phyloP scores from a whole-genome alignment of 2,329 filamentous ascomycete genomes.

The Tolypocladium nubicola region DNA sequence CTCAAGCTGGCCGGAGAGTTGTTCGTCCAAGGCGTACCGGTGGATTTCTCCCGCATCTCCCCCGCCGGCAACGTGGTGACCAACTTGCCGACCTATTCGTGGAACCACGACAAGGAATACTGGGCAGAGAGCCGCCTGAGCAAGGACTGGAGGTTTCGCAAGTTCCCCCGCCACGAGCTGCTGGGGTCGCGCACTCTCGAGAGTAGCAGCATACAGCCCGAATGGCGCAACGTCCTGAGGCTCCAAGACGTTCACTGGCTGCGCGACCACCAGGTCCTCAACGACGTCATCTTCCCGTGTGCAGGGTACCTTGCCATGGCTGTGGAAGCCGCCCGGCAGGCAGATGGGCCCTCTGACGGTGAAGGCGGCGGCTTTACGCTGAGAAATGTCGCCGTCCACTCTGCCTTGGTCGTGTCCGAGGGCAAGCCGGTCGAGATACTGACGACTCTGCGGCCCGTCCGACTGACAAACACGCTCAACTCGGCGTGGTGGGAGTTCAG shows the following conservation, averaged over 20 bases:
- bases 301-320: conserved; percentile 30
- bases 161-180: conserved; percentile 25
- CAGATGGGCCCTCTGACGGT: too few relatives aligned
- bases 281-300: neutral
- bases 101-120: neutral
- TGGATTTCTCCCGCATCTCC: too few relatives aligned
- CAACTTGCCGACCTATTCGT: too few relatives aligned
- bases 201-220: conserved; percentile 11
- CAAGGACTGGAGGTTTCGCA: conserved; percentile 15
- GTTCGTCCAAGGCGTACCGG: too few relatives aligned
- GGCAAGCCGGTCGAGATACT: too few relatives aligned
- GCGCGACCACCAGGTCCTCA: conserved; percentile 25
- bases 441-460: too few relatives aligned
- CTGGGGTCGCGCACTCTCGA: conserved; percentile 18
- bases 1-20: too few relatives aligned
- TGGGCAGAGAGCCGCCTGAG: conserved; percentile 22
- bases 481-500: neutral
- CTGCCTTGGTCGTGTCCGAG: too few relatives aligned
- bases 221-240: conserved; percentile 15
- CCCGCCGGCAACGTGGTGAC: too few relatives aligned
- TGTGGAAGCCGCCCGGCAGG: conserved; percentile 22
- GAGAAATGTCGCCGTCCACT: too few relatives aligned
- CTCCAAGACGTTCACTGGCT: conserved; percentile 24
- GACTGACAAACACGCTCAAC: too few relatives aligned
- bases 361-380: too few relatives aligned